Evolutionary conservation across 139 green algal species (phyloP), one percentile per base, ranked within the genome.

Genomic region (Astrephomene gubernaculifera): DNA sequence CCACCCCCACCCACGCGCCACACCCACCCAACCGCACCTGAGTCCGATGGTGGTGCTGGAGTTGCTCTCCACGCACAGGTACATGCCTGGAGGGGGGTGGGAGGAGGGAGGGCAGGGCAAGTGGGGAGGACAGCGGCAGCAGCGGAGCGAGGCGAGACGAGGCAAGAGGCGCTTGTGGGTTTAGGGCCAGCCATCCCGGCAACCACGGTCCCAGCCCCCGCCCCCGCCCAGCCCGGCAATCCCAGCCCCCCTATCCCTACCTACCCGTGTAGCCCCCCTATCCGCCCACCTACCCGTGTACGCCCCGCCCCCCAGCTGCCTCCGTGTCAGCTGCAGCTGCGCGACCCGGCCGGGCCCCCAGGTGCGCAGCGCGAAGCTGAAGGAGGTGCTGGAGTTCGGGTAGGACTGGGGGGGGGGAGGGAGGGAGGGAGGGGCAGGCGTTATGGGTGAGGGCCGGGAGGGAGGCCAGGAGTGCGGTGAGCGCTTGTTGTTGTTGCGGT

Each of bases 291-390:
- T 36, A 82, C 75, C 78, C 33, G 78, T 84, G 41, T 75, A 84
- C 1, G 60, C 78, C 10, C 79, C 79, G 64, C 68, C 78, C 29
- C 65, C 79, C 65, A 86, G 79, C 79, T 86, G 79, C 67, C 44
- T 9, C 33, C 79, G 44, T 5, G 65, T 27, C 29, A 86, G 49
- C 45, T 67, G 25, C 45, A 86, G 64, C 35, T 54, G 25, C 3
- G 45, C 36, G 45, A 4, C 33, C 2, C 12, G 31, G 24, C 10
- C 6, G 25, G 31, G 45, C 19, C 4, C 45, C 17, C 65, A 54
- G 22, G 64, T 69, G 79, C 36, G 79, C 36, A 60, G 7, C 25
- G 31, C 44, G 21, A 86, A 86, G 65, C 43, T 67, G 45, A 38
- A 86, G 2, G 35, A 0, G 24, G 44, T 4, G 0, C 27, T 14